Conservation (phyloP, 768 basidiomycete species). For the Chalciporus pseudorubinellus region DNA sequence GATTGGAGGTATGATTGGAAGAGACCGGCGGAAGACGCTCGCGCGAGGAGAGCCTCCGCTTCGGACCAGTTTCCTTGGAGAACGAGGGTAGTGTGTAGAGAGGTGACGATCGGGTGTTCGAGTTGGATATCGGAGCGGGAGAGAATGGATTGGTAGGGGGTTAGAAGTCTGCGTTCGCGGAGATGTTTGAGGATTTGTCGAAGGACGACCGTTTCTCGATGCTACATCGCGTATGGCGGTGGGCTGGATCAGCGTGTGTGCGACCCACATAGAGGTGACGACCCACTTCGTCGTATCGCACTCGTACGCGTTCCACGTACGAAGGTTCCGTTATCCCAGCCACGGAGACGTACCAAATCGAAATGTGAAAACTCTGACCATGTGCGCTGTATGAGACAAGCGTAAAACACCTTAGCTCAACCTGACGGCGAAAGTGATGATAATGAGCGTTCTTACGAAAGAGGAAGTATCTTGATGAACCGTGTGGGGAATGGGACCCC, state of each 20-base stretch:
- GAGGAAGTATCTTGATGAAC: constrained; percentile 71
- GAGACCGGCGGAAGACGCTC: constrained; percentile 53
- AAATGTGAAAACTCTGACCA: constrained; percentile 70
- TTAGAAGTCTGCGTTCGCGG: constrained; percentile 68
- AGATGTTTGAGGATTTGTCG: constrained; percentile 74
- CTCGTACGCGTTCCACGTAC: constrained; percentile 54
- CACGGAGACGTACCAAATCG: constrained; percentile 73
- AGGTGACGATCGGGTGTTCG: constrained; percentile 70
- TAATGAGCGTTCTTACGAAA: constrained; percentile 46
- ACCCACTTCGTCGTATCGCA: constrained; percentile 51
- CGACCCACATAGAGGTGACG: not conserved
- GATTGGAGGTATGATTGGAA: constrained; percentile 57
- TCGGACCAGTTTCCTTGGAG: constrained; percentile 61
- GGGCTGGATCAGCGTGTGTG: not conserved
- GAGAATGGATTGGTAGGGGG: constrained; percentile 60
- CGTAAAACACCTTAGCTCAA: not conserved
- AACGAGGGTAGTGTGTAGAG: constrained; percentile 62
- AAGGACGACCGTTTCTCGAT: constrained; percentile 62
- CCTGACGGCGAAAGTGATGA: not conserved
- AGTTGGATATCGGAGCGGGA: constrained; percentile 51
- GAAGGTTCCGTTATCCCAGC: constrained; percentile 55
- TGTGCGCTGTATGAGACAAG: constrained; percentile 60
- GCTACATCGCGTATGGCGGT: constrained; percentile 11
- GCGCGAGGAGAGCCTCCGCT: constrained; percentile 52
- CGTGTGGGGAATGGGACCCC: constrained; percentile 61